Evolutionary conservation across 441 rosid species (phyloP), one percentile per base, ranked within the genome.

Genomic region (Populus hybrid): DNA sequence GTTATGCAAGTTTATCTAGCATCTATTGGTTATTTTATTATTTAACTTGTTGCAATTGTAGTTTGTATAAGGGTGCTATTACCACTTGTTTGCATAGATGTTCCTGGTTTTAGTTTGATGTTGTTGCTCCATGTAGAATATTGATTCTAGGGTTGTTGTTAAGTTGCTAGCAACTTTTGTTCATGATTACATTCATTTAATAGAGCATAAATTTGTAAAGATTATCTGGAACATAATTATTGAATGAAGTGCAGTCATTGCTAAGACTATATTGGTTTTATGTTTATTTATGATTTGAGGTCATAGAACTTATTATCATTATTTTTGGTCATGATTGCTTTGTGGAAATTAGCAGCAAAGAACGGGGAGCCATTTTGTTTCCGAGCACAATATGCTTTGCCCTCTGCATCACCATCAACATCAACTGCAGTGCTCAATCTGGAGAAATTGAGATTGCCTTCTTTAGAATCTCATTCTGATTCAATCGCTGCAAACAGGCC

Each of bases 381-480:
- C 80, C 90, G 85, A 32, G 63, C 93, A 61, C 95, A 89, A 80
- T 92, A 97, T 74, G 79, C 87, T 78, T 87, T 95, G 79, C 90
- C 97, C 69, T 84, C 97, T 42, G 69, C 92, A 46, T 83, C 93
- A 28, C 73, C 87, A 38, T 80, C 89, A 50, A 79, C 88, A 64
- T 79, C 88, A 74, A 79, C 92, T 71, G 72, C 93, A 18, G 79
- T 85, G 76, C 87, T 91, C 82, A 95, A 92, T 74, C 83, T 91
- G 79, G 93, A 93, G 77, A 91, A 90, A 88, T 86, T 92, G 79
- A 89, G 95, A 82, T 84, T 94, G 70, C 86, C 97, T 69, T 89
- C 91, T 80, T 84, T 91, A 72, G 90, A 89, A 83, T 79, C 87
- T 82, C 86, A 83, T 79, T 80, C 90, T 67, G 84, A 84, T 80